Conservation (phyloP, 1,284 basidiomycete species). For the Mycena citricolor region DNA sequence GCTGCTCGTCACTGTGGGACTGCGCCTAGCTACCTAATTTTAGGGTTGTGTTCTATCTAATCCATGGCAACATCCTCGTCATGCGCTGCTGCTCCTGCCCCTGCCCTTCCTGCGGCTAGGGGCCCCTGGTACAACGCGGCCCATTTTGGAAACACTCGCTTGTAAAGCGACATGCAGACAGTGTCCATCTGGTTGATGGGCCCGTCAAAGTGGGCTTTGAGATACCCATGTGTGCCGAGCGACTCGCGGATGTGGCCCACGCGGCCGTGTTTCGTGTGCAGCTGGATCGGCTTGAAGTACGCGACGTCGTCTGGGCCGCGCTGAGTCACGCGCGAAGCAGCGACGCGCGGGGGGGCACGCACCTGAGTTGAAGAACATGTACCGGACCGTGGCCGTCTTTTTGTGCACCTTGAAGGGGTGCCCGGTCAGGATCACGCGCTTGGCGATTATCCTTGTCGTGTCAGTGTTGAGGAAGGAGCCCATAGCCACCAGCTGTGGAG, state of each 20-base stretch:
- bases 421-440: constrained; percentile 91
- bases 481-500: constrained; percentile 85
- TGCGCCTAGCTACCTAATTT: too few species aligned
- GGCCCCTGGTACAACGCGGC: constrained; percentile 48
- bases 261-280: constrained; percentile 91
- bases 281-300: constrained; percentile 92
- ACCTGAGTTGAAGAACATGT: constrained; percentile 97
- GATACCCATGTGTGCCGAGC: constrained; percentile 97
- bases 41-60: too few species aligned
- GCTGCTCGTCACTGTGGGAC: too few species aligned
- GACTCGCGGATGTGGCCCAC: constrained; percentile 92
- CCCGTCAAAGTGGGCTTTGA: constrained; percentile 96
- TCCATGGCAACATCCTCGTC: too few species aligned
- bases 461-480: constrained; percentile 89
- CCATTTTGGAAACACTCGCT: constrained; percentile 89
- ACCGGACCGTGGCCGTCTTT: constrained; percentile 95
- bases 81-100: too few species aligned
- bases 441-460: constrained; percentile 89
- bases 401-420: constrained; percentile 98
- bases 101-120: constrained; percentile 2
- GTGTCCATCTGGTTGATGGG: constrained; percentile 97
- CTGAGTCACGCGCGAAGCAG: neutral
- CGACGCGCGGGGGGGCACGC: constrained; percentile 23
- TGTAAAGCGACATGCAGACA: constrained; percentile 88
- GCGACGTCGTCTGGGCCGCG: constrained; percentile 75